Evolutionary conservation across 805 yeast genomes (phyloP).

Genomic region (Candida chauliodis): DNA sequence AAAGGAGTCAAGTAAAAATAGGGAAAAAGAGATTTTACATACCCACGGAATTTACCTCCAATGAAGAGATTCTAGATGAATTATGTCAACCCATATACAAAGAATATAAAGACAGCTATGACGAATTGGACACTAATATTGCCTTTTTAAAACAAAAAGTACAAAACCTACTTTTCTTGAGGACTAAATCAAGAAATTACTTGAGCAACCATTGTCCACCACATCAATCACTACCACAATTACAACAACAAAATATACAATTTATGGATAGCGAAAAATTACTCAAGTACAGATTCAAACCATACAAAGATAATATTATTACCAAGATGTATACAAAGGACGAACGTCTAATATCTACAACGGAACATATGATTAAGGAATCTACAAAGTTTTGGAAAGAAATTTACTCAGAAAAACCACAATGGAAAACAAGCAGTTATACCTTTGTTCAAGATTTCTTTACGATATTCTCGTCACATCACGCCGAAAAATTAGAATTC

Average conservation of each 20-base stretch:
- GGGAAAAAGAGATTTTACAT: constrained; percentile 1
- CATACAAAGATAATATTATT: background rate
- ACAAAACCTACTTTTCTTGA: background rate
- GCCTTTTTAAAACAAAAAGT: background rate
- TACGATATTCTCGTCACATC: background rate
- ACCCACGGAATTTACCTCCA: background rate
- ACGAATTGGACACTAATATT: background rate
- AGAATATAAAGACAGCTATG: background rate
- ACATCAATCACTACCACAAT: background rate
- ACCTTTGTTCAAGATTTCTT: background rate
- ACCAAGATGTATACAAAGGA: background rate
- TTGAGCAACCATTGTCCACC: background rate
- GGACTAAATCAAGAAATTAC: background rate
- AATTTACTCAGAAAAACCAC: background rate
- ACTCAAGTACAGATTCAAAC: background rate
- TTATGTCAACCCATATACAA: background rate
- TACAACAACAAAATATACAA: background rate
- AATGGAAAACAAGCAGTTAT: background rate
- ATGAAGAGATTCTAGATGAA: background rate
- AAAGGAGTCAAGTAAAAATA: background rate
- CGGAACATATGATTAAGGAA: background rate
- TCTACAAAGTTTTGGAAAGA: constrained; percentile 1
- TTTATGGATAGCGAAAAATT: background rate
- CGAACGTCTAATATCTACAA: background rate
- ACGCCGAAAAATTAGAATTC: background rate